These are phyloP conservation scores for Picea sitchensis DNA, from an alignment of 75 land plant genomes.

Conservation along the genomic window DNA sequence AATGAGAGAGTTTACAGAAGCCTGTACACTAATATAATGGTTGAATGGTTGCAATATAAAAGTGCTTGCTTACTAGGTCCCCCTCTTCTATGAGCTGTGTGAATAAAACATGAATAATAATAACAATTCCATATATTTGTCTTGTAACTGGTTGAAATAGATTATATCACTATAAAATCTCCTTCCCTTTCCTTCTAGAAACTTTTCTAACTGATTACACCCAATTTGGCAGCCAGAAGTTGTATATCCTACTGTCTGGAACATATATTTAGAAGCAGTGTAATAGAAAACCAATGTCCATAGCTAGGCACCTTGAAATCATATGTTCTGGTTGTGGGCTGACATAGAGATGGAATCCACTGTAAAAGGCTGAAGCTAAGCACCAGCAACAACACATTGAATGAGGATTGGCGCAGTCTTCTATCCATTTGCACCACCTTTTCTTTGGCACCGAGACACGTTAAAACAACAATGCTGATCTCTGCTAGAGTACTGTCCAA, in stretches of 20 bases:
- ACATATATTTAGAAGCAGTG: background rate
- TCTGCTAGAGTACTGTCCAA: background rate
- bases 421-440: background rate
- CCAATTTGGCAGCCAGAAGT: background rate
- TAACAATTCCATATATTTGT: too few relatives aligned
- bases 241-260: background rate
- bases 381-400: background rate
- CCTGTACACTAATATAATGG: too few relatives aligned
- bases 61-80: too few relatives aligned
- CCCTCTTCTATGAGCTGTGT: too few relatives aligned
- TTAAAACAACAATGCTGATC: too few relatives aligned
- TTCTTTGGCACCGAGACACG: background rate
- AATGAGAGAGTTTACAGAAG: too few relatives aligned
- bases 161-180: too few relatives aligned
- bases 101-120: too few relatives aligned
- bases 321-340: conserved; percentile 12
- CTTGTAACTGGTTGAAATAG: too few relatives aligned
- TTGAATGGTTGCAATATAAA: too few relatives aligned
- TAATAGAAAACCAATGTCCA: background rate
- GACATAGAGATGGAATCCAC: conserved; percentile 8
- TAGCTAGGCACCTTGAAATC: conserved; percentile 10
- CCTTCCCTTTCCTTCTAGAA: too few relatives aligned
- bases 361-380: background rate
- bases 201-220: too few relatives aligned
- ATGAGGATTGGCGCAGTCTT: background rate